Percentiles rank a stretch among this genome's conserved stretches.
phyloP scores from a whole-genome alignment of 2,329 filamentous ascomycete species.

The Endocalyx cinctus region DNA sequence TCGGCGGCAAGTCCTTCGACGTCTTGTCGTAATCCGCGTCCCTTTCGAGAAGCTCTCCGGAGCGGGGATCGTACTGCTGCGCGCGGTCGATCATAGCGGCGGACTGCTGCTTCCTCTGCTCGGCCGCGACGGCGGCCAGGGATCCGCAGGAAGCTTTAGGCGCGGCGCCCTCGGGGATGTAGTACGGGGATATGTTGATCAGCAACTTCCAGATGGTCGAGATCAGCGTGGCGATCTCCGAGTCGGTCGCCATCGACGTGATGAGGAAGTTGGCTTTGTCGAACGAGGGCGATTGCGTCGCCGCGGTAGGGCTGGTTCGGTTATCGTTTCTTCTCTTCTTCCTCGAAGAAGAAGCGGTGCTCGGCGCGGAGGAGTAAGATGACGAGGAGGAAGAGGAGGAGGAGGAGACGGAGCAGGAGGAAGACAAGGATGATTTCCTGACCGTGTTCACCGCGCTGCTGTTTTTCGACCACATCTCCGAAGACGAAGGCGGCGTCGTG shows the following conservation, averaged over 20 bases:
- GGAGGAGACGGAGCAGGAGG: constrained; percentile 19
- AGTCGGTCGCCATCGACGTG: constrained; percentile 47
- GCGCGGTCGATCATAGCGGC: no score
- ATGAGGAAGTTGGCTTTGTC: constrained; percentile 54
- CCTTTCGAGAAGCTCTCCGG: no score
- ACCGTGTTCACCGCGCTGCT: no score
- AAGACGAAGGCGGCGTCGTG: no score
- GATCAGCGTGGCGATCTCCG: constrained; percentile 51
- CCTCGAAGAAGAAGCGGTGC: constrained; percentile 7
- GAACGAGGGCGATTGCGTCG: constrained; percentile 25
- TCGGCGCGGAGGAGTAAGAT: constrained; percentile 9
- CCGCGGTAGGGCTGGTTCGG: not conserved
- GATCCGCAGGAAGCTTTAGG: constrained; percentile 6
- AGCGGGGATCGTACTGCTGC: no score
- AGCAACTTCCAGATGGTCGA: constrained; percentile 47
- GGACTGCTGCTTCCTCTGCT: constrained; percentile 1
- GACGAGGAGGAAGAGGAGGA: constrained; percentile 19
- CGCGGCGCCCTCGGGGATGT: constrained; percentile 33
- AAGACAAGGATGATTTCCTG: no score
- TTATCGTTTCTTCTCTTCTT: constrained; percentile 1
- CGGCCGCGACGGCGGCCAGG: constrained; percentile 11
- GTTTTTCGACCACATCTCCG: no score
- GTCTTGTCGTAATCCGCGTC: no score
- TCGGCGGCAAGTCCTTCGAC: no score
- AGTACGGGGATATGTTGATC: constrained; percentile 40